phyloP scores from a whole-genome alignment of 306 rosid species.

The Astragalus membranaceus region DNA sequence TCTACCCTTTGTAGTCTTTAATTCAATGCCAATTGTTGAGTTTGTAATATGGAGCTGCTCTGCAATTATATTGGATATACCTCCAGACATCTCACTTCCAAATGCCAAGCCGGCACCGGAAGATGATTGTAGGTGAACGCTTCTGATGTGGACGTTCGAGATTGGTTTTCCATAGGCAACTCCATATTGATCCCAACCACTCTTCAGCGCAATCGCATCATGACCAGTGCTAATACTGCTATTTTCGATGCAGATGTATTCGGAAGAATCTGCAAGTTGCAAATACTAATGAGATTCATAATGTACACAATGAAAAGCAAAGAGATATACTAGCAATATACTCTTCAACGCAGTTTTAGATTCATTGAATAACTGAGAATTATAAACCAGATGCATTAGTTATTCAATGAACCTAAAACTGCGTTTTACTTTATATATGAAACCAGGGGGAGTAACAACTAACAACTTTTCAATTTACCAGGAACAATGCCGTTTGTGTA shows the following conservation, averaged over 20 bases:
- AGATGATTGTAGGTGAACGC: constrained; percentile 38
- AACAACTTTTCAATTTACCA: constrained; percentile 33
- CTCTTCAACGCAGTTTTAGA: not conserved
- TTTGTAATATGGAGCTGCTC: constrained; percentile 33
- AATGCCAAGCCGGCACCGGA: constrained; percentile 50
- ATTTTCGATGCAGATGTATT: constrained; percentile 48
- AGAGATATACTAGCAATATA: not conserved
- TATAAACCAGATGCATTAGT: too few relatives aligned
- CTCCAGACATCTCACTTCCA: constrained; percentile 72
- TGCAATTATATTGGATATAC: constrained; percentile 34
- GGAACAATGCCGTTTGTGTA: constrained; percentile 63
- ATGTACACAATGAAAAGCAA: not conserved
- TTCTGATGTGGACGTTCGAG: constrained; percentile 35
- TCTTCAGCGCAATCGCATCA: constrained; percentile 58
- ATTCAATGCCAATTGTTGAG: constrained; percentile 37
- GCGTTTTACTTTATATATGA: too few relatives aligned
- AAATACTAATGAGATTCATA: not conserved
- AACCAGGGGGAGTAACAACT: not conserved
- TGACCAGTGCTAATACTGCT: constrained; percentile 50
- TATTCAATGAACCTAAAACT: too few relatives aligned
- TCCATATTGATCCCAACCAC: constrained; percentile 78
- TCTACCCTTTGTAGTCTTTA: constrained; percentile 58
- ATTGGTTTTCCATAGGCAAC: constrained; percentile 45
- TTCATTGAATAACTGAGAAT: too few relatives aligned
- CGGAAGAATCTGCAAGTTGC: constrained; percentile 49